phyloP scores from a whole-genome alignment of 176 grass and related monocot species.

The Tillandsia leiboldiana region DNA sequence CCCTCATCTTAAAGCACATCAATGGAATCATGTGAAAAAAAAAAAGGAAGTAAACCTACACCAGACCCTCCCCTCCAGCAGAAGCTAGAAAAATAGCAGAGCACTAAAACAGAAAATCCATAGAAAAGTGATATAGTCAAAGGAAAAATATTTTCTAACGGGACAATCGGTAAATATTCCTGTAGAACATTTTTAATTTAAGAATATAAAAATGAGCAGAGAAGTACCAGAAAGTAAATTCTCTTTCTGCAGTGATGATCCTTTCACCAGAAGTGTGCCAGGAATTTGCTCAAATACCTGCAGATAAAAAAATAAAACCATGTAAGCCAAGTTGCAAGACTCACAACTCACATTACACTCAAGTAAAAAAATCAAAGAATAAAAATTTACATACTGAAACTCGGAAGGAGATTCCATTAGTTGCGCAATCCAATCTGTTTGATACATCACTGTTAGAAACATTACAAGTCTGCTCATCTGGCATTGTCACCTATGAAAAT shows the following conservation, averaged over 20 bases:
- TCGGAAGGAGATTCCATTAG: conserved; percentile 38
- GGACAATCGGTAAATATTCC: background rate
- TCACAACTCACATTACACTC: background rate
- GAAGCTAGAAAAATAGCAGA: no score
- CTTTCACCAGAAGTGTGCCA: conserved; percentile 62
- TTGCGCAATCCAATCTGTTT: conserved; percentile 15
- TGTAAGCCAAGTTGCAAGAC: background rate
- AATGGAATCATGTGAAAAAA: no score
- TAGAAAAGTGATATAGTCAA: no score
- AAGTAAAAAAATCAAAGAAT: background rate
- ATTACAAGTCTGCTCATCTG: conserved; percentile 39
- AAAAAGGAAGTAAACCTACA: no score
- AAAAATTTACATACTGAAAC: conserved; percentile 36
- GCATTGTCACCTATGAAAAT: conserved; percentile 56
- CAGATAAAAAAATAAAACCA: conserved; percentile 6
- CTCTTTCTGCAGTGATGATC: conserved; percentile 61
- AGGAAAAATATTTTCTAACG: background rate
- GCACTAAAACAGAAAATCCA: no score
- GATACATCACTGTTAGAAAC: conserved; percentile 21
- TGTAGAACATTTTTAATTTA: background rate
- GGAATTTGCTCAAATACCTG: conserved; percentile 98
- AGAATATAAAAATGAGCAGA: conserved; percentile 1
- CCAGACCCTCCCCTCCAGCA: no score
- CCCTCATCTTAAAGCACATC: no score
- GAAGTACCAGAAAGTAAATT: conserved; percentile 39